Percentiles rank a stretch among this genome's conserved stretches.
These are phyloP conservation scores for Exophiala mesophila DNA, from an alignment of 2,329 filamentous ascomycete species.

Conservation along the genomic window DNA sequence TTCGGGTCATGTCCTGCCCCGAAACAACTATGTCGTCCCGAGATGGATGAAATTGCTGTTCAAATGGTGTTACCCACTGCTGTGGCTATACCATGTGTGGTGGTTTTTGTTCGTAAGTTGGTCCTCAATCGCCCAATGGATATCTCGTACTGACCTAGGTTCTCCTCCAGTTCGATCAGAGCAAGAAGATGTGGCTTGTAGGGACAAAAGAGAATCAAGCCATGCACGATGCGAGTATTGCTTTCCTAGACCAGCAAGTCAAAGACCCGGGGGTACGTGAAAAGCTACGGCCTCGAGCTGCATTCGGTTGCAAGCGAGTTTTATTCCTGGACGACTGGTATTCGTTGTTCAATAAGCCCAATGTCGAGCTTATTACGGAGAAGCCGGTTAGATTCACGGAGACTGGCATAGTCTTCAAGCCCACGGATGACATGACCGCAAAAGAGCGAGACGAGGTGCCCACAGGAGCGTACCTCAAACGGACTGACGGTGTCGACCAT, in stretches of 20 bases:
- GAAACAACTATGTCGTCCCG: not conserved
- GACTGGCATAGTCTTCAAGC: constrained; percentile 3
- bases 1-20: constrained; percentile 1
- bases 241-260: not conserved
- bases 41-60: constrained; percentile 3
- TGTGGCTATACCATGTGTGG: constrained; percentile 6
- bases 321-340: constrained; percentile 8
- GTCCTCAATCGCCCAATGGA: not conserved
- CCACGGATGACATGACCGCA: constrained; percentile 1
- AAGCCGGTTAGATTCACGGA: constrained; percentile 6
- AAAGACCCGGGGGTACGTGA: constrained; percentile 5
- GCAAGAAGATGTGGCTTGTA: constrained; percentile 3
- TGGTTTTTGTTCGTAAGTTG: constrained; percentile 3
- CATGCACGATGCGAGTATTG: not conserved
- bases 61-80: constrained; percentile 2
- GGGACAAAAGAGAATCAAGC: constrained; percentile 1
- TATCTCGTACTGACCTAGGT: not conserved
- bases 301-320: constrained; percentile 4
- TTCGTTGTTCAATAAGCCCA: constrained; percentile 5
- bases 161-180: constrained; percentile 1
- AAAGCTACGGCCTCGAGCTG: not conserved
- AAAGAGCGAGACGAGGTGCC: constrained; percentile 1
- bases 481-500: not conserved
- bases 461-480: not conserved
- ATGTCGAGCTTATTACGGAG: constrained; percentile 6